phyloP scores from a whole-genome alignment of 208 protist species.

The Acanthamoeba polyphaga region DNA sequence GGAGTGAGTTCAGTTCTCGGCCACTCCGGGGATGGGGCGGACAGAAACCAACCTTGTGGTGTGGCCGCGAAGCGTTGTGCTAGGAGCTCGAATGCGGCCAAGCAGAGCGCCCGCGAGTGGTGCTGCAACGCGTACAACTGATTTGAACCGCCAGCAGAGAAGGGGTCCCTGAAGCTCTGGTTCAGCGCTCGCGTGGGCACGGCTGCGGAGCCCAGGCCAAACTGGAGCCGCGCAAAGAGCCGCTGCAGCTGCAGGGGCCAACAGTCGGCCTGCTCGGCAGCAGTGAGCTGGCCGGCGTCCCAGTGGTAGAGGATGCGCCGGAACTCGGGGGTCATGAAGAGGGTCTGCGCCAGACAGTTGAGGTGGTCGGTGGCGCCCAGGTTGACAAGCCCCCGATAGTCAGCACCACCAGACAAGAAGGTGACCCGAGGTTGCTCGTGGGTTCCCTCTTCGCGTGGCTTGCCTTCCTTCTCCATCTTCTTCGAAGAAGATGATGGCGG shows the following conservation, averaged over 20 bases:
- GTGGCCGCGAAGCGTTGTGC: not conserved
- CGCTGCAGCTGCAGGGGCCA: conserved; percentile 79
- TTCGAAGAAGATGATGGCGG: too few relatives aligned
- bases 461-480: too few relatives aligned
- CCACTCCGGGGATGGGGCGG: too few relatives aligned
- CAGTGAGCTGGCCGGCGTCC: not conserved
- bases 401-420: not conserved
- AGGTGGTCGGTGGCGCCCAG: conserved; percentile 86
- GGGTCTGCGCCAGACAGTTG: conserved; percentile 82
- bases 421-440: not conserved
- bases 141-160: not conserved
- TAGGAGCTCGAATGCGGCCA: not conserved
- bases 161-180: conserved; percentile 71
- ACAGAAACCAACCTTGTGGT: not conserved
- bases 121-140: not conserved
- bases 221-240: conserved; percentile 76
- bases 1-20: not conserved
- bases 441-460: too few relatives aligned
- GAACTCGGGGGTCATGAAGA: conserved; percentile 86
- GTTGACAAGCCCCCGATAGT: conserved; percentile 65
- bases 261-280: conserved; percentile 33
- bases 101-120: not conserved
- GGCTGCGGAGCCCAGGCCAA: not conserved
- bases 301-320: conserved; percentile 40
- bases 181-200: conserved; percentile 67